Base-by-base conservation (phyloP, 169 alveolate species). In the Plasmodium sp. region DNA sequence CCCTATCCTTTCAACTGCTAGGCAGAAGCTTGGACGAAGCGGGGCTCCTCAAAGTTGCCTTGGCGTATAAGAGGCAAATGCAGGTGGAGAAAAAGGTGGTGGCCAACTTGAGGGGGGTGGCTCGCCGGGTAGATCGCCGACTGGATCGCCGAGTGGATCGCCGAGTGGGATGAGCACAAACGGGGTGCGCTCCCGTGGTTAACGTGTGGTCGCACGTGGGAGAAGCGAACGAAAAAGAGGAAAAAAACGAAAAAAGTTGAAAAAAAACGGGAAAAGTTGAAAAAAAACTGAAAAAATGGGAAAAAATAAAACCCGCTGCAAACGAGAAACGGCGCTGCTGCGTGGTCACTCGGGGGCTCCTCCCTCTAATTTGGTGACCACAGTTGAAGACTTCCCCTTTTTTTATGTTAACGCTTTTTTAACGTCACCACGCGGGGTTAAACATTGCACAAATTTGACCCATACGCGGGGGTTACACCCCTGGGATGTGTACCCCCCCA, bases 21-120 rank as follows among this genome's bases (percentile, higher is more conserved):
- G 36, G 72, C 41, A 14, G 31, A 10, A 86, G 58, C 7, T 54
- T 86, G 62, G 75, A 86, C 58, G 93, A 86, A 6, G 39, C 45
- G 7, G 93, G 85, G 0, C 62, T 86, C 45, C 45, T 86, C 36
- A 74, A 77, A 18, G 85, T 86, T 51, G 93, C 93, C 86, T 86
- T 86, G 58, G 93, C 80, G 2, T 86, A 86, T 48, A 86, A 86
- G 93, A 77, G 67, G 4, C 56, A 54, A 27, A 18, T 86, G 74
- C 31, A 51, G 27, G 86, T 86, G 58, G 81, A 86, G 54, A 71
- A 77, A 77, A 86, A 43, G 67, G 12, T 86, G 45, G 5, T 71
- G 58, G 72, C 75, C 31, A 86, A 86, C 77, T 56, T 86, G 48
- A 36, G 43, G 43, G 67, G 43, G 56, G 80, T 33, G 36, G 31